These are phyloP conservation scores for Polytolypa hystricis DNA, from an alignment of 2,329 filamentous ascomycete species.

Conservation along the genomic window DNA sequence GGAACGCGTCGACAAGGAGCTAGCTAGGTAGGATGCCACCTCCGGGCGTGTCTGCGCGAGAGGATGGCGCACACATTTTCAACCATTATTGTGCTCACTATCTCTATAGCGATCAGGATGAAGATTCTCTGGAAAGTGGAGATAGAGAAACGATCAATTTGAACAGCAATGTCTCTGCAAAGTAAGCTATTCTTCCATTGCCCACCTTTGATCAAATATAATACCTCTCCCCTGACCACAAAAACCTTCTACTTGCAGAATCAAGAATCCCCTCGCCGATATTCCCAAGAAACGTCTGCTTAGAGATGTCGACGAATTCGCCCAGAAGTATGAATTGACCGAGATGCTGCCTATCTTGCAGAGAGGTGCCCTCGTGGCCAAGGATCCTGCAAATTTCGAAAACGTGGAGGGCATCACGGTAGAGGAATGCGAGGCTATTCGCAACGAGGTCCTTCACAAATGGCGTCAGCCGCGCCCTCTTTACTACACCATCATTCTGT, in stretches of 20 bases:
- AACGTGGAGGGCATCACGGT: constrained; percentile 33
- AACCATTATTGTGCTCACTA: no score
- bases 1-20: no score
- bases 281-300: constrained; percentile 28
- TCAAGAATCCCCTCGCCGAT: constrained; percentile 37
- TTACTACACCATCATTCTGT: constrained; percentile 42
- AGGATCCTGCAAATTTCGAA: constrained; percentile 37
- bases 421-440: constrained; percentile 31
- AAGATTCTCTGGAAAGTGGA: constrained; percentile 15
- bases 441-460: constrained; percentile 37
- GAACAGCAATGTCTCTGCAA: constrained; percentile 20
- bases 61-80: no score
- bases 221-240: no score
- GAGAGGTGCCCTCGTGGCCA: constrained; percentile 40
- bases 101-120: constrained; percentile 10
- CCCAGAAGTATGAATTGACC: constrained; percentile 28
- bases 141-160: constrained; percentile 17
- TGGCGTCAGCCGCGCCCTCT: constrained; percentile 40
- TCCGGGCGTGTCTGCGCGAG: no score
- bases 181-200: constrained; percentile 13
- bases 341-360: constrained; percentile 33
- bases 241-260: constrained; percentile 20
- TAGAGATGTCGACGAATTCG: constrained; percentile 33
- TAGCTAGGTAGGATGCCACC: no score
- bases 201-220: neutral